Percentiles rank a stretch among this genome's conserved stretches.
These are phyloP conservation scores for Bidens hawaiensis DNA, from an alignment of 140 eudicot species.

Conservation along the genomic window DNA sequence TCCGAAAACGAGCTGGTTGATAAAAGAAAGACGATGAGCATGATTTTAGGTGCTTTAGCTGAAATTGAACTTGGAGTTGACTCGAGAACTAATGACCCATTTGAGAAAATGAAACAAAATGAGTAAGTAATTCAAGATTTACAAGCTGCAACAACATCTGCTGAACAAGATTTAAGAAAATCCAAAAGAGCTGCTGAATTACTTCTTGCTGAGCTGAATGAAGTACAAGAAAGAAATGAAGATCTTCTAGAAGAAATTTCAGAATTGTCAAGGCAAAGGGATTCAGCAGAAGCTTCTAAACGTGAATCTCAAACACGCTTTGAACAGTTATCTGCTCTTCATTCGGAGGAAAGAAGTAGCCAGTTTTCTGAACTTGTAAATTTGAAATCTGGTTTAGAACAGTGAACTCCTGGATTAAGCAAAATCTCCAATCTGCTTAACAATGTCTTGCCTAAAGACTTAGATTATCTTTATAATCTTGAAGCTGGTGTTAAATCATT, in stretches of 20 bases:
- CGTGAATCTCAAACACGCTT: conserved; percentile 53
- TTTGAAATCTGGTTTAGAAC: conserved; percentile 51
- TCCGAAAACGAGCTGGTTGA: conserved; percentile 49
- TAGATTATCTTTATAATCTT: conserved; percentile 51
- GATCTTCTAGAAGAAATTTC: conserved; percentile 84
- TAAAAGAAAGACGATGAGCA: conserved; percentile 40
- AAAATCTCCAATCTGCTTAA: conserved; percentile 28
- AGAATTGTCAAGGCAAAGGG: conserved; percentile 54
- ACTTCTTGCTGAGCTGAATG: conserved; percentile 87
- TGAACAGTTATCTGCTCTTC: conserved; percentile 51
- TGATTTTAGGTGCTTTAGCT: conserved; percentile 43
- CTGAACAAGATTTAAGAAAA: conserved; percentile 75
- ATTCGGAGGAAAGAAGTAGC: conserved; percentile 45
- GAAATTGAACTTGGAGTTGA: conserved; percentile 44
- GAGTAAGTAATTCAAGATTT: conserved; percentile 39
- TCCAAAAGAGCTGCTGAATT: conserved; percentile 91
- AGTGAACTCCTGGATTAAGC: conserved; percentile 45
- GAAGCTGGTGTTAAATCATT: conserved; percentile 45
- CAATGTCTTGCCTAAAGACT: conserved; percentile 56
- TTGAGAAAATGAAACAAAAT: conserved; percentile 57
- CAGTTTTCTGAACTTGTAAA: conserved; percentile 47
- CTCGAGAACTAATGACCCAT: conserved; percentile 38
- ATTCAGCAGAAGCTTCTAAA: conserved; percentile 54
- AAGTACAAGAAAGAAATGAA: conserved; percentile 95
- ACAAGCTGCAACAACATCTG: conserved; percentile 39